Conservation (phyloP, 768 basidiomycete genomes). For the Amanita inopinata region DNA sequence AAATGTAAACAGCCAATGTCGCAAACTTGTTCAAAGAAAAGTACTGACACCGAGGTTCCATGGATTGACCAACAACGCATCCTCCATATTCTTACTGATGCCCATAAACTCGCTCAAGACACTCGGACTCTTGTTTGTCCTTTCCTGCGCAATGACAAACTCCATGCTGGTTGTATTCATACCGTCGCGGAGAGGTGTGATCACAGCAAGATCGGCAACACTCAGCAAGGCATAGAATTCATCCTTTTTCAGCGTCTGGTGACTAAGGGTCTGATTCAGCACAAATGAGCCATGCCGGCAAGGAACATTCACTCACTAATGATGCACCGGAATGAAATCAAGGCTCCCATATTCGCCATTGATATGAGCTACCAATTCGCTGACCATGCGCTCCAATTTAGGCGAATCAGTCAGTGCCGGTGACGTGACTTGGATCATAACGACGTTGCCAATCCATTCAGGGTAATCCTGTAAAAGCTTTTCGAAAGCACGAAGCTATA, state of each 20-base stretch:
- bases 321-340: constrained; percentile 95
- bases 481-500: constrained; percentile 86
- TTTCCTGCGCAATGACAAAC: constrained; percentile 89
- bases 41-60: constrained; percentile 81
- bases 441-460: constrained; percentile 88
- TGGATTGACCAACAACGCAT: constrained; percentile 88
- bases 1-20: constrained; percentile 7
- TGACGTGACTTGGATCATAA: constrained; percentile 87
- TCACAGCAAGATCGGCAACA: constrained; percentile 90
- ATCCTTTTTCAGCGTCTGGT: constrained; percentile 94
- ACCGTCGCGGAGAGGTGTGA: constrained; percentile 91
- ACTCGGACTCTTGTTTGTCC: constrained; percentile 74
- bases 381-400: constrained; percentile 87
- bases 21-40: neutral
- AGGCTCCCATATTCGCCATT: constrained; percentile 92
- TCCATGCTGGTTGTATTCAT: constrained; percentile 99
- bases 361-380: constrained; percentile 89
- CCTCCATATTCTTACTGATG: constrained; percentile 84
- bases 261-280: constrained; percentile 35
- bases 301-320: constrained; percentile 64
- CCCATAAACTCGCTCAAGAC: constrained; percentile 98
- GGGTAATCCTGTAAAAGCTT: constrained; percentile 91
- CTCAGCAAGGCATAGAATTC: constrained; percentile 94
- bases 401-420: constrained; percentile 88
- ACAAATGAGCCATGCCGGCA: neutral